Conservation (phyloP, 495 filamentous ascomycete species). For the Penicillium alfredii region DNA sequence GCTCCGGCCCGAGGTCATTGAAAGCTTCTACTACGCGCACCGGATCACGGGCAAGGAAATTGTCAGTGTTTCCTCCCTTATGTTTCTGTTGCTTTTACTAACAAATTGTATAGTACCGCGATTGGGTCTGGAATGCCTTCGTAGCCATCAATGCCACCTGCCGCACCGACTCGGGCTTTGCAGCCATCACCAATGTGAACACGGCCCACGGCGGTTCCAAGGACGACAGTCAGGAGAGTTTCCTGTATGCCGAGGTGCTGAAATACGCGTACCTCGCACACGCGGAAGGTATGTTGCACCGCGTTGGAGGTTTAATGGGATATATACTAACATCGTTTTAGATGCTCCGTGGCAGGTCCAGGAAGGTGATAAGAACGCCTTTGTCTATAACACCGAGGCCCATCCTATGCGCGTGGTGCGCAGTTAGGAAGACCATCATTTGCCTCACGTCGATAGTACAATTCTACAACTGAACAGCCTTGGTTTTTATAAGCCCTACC, state of each 20-base stretch:
- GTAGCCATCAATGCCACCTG: slow-evolving; percentile 60
- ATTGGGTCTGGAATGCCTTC: slow-evolving; percentile 85
- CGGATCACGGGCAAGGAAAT: slow-evolving; percentile 61
- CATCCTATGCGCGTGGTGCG: slow-evolving; percentile 61
- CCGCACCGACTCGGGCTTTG: slow-evolving; percentile 60
- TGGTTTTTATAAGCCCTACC: too few relatives aligned
- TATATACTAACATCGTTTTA: slow-evolving; percentile 15
- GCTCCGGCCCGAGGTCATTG: slow-evolving; percentile 78
- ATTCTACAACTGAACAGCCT: too few relatives aligned
- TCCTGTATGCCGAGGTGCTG: slow-evolving; percentile 83
- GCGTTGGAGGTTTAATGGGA: too few relatives aligned
- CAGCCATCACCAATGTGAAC: slow-evolving; percentile 63
- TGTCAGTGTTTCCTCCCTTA: slow-evolving; percentile 17
- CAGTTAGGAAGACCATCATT: slow-evolving; percentile 7
- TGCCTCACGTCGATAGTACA: slow-evolving; percentile 11
- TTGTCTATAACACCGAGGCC: slow-evolving; percentile 81
- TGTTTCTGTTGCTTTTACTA: slow-evolving; percentile 4
- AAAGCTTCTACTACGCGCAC: slow-evolving; percentile 86
- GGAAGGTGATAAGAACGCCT: slow-evolving; percentile 50
- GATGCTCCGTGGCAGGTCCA: slow-evolving; percentile 65
- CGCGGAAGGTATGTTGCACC: slow-evolving; percentile 31
- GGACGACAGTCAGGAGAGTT: slow-evolving; percentile 75
- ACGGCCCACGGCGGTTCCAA: slow-evolving; percentile 51
- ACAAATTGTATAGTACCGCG: slow-evolving; percentile 54
- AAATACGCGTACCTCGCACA: slow-evolving; percentile 80